A percentile compares a stretch with the other conserved stretches of the same genome.
phyloP scores from a whole-genome alignment of 73 alveolate genomes.

The Paramecium caudatum region DNA sequence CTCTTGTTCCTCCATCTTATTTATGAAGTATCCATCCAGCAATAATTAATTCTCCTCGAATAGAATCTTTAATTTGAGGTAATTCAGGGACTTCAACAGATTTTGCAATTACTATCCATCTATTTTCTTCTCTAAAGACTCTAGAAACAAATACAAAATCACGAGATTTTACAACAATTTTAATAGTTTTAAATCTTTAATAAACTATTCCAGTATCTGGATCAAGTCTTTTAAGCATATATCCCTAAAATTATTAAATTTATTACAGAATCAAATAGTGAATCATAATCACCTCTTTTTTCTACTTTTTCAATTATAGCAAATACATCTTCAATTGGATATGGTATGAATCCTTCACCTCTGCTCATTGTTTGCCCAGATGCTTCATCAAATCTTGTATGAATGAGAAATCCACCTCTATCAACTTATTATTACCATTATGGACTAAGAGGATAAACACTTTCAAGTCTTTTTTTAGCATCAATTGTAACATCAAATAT shows the following conservation, averaged over 20 bases:
- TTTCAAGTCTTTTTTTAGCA: conserved; percentile 12
- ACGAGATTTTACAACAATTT: conserved; percentile 51
- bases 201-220: conserved; percentile 8
- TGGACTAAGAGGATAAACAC: conserved; percentile 7
- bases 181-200: conserved; percentile 46
- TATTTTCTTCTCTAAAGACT: conserved; percentile 30
- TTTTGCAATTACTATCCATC: conserved; percentile 52
- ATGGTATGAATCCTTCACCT: conserved; percentile 61
- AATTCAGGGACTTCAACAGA: conserved; percentile 57
- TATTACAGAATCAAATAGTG: conserved; percentile 36
- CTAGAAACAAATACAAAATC: conserved; percentile 35
- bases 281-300: conserved; percentile 64
- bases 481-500: conserved; percentile 30
- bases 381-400: conserved; percentile 46
- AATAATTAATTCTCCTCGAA: conserved; percentile 37
- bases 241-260: conserved; percentile 46
- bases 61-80: conserved; percentile 1
- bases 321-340: conserved; percentile 10
- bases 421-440: conserved; percentile 28
- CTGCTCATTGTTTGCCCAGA: conserved; percentile 52
- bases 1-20: not conserved
- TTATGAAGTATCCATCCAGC: conserved; percentile 61
- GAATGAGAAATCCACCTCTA: not conserved
- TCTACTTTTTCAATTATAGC: conserved; percentile 56
- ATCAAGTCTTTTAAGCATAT: not conserved